Evolutionary conservation across 371 early-diverging fungal species (phyloP).

Genomic region (Chytridium lagenaria): DNA sequence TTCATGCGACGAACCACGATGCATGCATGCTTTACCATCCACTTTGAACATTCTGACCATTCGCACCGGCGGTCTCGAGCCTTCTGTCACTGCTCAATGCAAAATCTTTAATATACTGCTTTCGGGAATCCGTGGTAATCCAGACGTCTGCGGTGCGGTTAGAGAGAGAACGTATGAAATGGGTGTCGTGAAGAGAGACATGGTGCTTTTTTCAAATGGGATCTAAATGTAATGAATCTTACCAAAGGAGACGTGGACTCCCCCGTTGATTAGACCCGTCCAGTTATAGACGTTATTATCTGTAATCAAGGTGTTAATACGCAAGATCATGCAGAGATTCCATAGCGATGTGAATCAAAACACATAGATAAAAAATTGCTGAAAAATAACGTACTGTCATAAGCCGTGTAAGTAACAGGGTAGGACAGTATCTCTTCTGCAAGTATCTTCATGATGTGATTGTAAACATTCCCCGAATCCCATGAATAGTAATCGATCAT

Average conservation of each 20-base stretch:
- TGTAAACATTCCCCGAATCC: constrained; percentile 5
- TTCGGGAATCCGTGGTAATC: background rate
- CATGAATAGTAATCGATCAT: background rate
- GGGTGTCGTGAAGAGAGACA: background rate
- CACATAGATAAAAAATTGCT: no score
- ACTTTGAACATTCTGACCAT: constrained; percentile 4
- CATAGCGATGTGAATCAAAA: no score
- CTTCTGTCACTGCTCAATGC: constrained; percentile 3
- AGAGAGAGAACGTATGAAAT: no score
- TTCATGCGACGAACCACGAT: background rate
- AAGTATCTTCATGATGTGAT: background rate
- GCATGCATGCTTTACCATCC: constrained; percentile 11
- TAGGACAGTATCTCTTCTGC: constrained; percentile 8
- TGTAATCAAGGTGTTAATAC: no score
- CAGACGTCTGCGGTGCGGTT: constrained; percentile 8
- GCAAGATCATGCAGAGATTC: no score
- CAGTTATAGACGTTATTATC: constrained; percentile 11
- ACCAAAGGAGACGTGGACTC: background rate
- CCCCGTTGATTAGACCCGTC: background rate
- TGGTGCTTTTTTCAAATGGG: background rate
- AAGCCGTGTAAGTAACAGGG: background rate
- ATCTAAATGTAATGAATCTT: background rate
- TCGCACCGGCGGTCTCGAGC: background rate
- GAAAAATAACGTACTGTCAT: no score
- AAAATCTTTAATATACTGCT: constrained; percentile 5